phyloP scores from a whole-genome alignment of 2,329 filamentous ascomycete genomes.

The Hypoxylon sp. region DNA sequence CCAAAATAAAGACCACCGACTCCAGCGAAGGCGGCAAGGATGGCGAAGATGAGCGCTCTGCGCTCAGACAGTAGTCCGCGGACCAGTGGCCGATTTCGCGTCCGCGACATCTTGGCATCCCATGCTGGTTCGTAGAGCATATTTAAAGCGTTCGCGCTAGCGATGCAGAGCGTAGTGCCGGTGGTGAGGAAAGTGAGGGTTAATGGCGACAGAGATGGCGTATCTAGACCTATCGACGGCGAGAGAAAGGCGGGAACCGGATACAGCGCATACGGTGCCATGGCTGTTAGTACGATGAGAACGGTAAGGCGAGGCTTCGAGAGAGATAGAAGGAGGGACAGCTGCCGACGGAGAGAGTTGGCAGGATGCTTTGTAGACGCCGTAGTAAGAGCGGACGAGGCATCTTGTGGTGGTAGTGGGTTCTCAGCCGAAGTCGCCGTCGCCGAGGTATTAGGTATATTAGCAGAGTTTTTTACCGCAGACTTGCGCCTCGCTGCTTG shows the following conservation, averaged over 20 bases:
- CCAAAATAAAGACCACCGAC: conserved; percentile 83
- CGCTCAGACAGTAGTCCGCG: conserved; percentile 79
- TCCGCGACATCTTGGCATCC: conserved; percentile 94
- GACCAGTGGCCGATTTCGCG: conserved; percentile 89
- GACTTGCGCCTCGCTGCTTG: conserved; percentile 45
- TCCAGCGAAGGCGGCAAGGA: conserved; percentile 77
- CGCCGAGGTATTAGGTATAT: background rate
- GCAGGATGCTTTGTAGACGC: conserved; percentile 63
- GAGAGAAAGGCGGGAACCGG: conserved; percentile 88
- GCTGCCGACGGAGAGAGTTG: conserved; percentile 70
- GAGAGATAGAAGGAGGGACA: conserved; percentile 88
- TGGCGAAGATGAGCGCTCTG: conserved; percentile 81
- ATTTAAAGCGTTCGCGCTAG: conserved; percentile 93
- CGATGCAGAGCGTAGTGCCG: conserved; percentile 89
- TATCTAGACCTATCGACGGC: conserved; percentile 69
- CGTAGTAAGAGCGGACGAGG: conserved; percentile 68
- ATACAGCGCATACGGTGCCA: conserved; percentile 91
- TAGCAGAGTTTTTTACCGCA: conserved; percentile 1
- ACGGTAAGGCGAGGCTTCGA: conserved; percentile 96
- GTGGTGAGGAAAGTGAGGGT: conserved; percentile 92
- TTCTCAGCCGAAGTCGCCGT: conserved; percentile 36
- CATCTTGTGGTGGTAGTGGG: conserved; percentile 61
- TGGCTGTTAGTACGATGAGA: conserved; percentile 90
- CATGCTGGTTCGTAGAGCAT: conserved; percentile 95
- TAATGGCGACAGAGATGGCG: conserved; percentile 87